Percentiles rank a stretch among this genome's conserved stretches.
These are phyloP conservation scores for Butyriboletus regius DNA, from an alignment of 1,284 basidiomycete genomes.

Conservation along the genomic window DNA sequence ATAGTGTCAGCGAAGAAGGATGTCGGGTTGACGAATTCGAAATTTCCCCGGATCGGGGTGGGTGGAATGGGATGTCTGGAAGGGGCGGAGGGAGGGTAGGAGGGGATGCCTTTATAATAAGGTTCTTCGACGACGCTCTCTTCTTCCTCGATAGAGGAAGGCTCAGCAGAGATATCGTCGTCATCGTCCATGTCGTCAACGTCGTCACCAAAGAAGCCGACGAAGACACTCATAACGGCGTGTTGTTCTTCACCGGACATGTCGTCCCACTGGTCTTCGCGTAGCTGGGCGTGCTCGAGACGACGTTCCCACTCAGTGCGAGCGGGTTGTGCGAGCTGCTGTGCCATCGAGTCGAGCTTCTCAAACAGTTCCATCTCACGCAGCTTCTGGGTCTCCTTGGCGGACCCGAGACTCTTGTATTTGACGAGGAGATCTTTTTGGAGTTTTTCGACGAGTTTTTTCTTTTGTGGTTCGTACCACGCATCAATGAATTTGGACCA, in stretches of 20 bases:
- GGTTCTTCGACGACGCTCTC: constrained; percentile 25
- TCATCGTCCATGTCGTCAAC: constrained; percentile 22
- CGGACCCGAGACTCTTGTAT: constrained; percentile 27
- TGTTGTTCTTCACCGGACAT: constrained; percentile 32
- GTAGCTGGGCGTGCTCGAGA: constrained; percentile 26
- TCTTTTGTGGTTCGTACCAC: constrained; percentile 31
- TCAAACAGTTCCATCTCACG: constrained; percentile 28
- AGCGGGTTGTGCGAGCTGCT: constrained; percentile 26
- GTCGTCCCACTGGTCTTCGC: constrained; percentile 29
- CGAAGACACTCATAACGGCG: constrained; percentile 38
- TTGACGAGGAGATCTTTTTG: constrained; percentile 27
- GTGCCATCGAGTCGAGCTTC: constrained; percentile 18
- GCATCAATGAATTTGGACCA: constrained; percentile 23
- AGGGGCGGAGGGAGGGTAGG: constrained; percentile 18
- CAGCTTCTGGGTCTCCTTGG: constrained; percentile 25
- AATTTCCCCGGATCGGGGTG: constrained; percentile 21
- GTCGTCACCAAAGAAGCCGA: constrained; percentile 36
- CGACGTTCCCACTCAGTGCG: constrained; percentile 31
- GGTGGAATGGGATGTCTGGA: constrained; percentile 19
- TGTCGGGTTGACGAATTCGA: constrained; percentile 26
- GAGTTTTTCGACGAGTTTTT: constrained; percentile 27
- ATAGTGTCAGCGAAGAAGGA: constrained; percentile 20
- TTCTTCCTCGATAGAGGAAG: constrained; percentile 31
- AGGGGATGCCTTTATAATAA: constrained; percentile 30
- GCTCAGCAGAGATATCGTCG: constrained; percentile 3